phyloP scores from a whole-genome alignment of 148 eudicot genomes.

The Vaccinium myrtillus region DNA sequence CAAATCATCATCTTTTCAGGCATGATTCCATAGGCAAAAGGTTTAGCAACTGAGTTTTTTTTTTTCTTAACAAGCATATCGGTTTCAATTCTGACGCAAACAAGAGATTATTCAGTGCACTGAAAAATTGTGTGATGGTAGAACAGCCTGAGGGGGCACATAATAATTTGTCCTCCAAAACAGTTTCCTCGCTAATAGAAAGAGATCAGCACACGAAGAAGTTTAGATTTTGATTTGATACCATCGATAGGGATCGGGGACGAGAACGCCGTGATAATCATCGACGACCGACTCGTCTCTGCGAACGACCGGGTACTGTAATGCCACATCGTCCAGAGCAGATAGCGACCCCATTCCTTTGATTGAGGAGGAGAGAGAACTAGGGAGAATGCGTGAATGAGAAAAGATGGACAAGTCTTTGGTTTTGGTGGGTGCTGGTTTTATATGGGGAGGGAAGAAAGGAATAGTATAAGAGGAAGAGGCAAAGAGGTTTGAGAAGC shows the following conservation, averaged over 20 bases:
- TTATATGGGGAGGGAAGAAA: not conserved
- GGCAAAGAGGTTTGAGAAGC: not conserved
- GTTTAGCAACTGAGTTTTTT: too few relatives aligned
- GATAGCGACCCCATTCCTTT: constrained; percentile 62
- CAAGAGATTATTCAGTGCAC: not conserved
- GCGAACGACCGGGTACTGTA: constrained; percentile 58
- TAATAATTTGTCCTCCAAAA: not conserved
- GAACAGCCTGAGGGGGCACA: too few relatives aligned
- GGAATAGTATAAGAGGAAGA: not conserved
- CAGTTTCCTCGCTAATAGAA: not conserved
- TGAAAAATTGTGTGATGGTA: not conserved
- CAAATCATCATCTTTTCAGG: too few relatives aligned
- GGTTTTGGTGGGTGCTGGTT: not conserved
- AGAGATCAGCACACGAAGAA: not conserved
- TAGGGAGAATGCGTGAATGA: not conserved
- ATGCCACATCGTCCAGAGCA: constrained; percentile 29
- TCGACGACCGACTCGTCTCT: constrained; percentile 75
- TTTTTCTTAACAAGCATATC: not conserved
- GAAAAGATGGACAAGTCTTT: not conserved
- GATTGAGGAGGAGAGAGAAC: constrained; percentile 5
- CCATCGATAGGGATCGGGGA: constrained; percentile 94
- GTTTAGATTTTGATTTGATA: constrained; percentile 15
- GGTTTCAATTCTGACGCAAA: not conserved
- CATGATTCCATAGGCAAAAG: too few relatives aligned
- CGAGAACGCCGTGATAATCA: constrained; percentile 64